Base-by-base conservation (phyloP, 2,329 filamentous ascomycete genomes). In the Teratosphaeria epicoccoides region DNA sequence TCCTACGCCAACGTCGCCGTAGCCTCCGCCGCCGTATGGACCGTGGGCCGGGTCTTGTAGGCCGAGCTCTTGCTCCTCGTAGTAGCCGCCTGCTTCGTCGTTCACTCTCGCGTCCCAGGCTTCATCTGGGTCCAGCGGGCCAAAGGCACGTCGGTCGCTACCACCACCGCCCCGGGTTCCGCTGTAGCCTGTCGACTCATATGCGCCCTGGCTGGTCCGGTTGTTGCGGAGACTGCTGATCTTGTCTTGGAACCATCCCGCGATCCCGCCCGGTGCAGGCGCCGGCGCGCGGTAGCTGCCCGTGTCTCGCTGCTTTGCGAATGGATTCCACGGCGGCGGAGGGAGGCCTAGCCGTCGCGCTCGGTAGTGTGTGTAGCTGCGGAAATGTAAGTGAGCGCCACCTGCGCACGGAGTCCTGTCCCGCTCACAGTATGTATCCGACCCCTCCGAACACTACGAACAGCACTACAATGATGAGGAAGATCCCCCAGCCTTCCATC, bases 61-160 rank as follows among this genome's bases (percentile, higher is more conserved):
- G 0, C 83, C 84, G 4, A 88, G 72, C 68, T 89, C 86, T 63
- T 86, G 81, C 66, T 91, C 87, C 64, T 91, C 87, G 63, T 87
- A 84, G 68, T 87, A 87, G 1, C 77, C 77, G 22, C 74, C 73
- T 17, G 83, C 80, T 67, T 90, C 87, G 60, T 82, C 76, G 52
- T 85, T 86, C 4, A 94, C 87, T 54, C 86, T 76, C 57, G 86
- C 71, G 70, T 93, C 87, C 88, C 88, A 95, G 1, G 87, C 87
- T 63, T 90, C 87, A 65, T 94, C 88, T 1, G 86, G 86, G 63
- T 93, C 88, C 45, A 88, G 76, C 3, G 82, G 75, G 1, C 83
- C 81, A 66, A 85, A 83, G 22, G 81, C 81, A 50, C 79, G 70
- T 50, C 76, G 74, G 5, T 57, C 54, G 22, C 55, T 53, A 20